Evolutionary conservation across 306 rosid genomes (phyloP).

Genomic region (Sesbania bispinosa): DNA sequence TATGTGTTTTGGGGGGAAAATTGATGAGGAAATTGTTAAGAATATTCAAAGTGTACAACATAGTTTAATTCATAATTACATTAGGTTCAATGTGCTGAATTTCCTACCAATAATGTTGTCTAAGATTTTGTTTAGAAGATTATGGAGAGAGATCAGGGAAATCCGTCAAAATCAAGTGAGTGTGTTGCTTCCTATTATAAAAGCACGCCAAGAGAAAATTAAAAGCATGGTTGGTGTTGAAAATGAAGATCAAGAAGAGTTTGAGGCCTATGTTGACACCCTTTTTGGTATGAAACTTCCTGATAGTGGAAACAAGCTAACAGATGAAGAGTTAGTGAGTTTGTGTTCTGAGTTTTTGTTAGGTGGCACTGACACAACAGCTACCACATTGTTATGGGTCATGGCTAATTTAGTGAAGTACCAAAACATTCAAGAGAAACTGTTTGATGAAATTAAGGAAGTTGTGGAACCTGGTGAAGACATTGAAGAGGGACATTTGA

Average conservation of each 20-base stretch:
- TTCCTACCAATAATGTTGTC: conserved; percentile 33
- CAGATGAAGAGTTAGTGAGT: conserved; percentile 46
- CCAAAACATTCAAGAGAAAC: conserved; percentile 40
- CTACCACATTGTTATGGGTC: conserved; percentile 39
- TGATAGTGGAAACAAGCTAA: conserved; percentile 18
- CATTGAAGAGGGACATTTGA: conserved; percentile 43
- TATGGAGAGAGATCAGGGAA: conserved; percentile 37
- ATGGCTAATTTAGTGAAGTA: conserved; percentile 57
- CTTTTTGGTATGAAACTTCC: conserved; percentile 39
- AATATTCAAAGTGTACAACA: conserved; percentile 29
- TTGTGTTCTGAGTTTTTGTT: conserved; percentile 44
- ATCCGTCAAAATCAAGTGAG: conserved; percentile 32
- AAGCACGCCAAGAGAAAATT: conserved; percentile 33
- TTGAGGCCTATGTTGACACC: conserved; percentile 44
- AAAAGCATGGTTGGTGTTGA: background rate
- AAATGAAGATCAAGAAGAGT: background rate
- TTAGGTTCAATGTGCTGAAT: conserved; percentile 43
- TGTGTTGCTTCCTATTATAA: conserved; percentile 40
- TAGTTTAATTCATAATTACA: conserved; percentile 24
- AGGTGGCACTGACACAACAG: conserved; percentile 55
- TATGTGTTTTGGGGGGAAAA: conserved; percentile 44
- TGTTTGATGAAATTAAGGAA: conserved; percentile 36
- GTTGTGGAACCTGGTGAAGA: conserved; percentile 34
- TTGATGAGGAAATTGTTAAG: conserved; percentile 14
- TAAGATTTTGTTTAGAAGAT: conserved; percentile 36